These are phyloP conservation scores for Tagetes patula DNA, from an alignment of 129 eudicot species.

Conservation along the genomic window DNA sequence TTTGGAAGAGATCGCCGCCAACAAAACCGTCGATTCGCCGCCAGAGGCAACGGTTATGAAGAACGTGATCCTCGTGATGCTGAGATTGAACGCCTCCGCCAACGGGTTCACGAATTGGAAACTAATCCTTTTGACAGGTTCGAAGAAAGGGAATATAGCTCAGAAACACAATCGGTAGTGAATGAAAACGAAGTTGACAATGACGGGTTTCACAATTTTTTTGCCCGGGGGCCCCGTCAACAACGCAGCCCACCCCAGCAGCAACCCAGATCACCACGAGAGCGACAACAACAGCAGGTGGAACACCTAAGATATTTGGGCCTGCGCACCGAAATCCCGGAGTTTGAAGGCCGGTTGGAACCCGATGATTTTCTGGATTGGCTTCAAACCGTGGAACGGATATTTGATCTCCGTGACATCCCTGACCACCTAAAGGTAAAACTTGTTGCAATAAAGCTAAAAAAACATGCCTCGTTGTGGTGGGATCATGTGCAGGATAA, in stretches of 20 bases:
- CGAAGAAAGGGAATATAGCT: not conserved
- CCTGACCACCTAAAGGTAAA: too few species aligned
- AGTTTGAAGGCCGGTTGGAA: not conserved
- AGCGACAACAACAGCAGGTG: not conserved
- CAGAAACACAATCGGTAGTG: not conserved
- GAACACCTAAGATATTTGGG: not conserved
- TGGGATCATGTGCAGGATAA: not conserved
- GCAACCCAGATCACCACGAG: not conserved
- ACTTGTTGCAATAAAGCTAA: too few species aligned
- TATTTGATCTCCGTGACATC: not conserved
- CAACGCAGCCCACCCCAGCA: not conserved
- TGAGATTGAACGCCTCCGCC: constrained; percentile 2
- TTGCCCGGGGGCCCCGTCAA: not conserved
- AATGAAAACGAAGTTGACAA: not conserved
- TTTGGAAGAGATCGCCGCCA: not conserved
- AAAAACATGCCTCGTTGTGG: too few species aligned
- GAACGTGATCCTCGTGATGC: constrained; percentile 7
- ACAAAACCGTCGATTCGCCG: constrained; percentile 4
- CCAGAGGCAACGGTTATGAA: constrained; percentile 11
- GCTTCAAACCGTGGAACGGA: constrained; percentile 7
- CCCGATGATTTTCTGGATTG: not conserved
- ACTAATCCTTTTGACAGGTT: constrained; percentile 5
- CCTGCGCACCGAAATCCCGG: not conserved
- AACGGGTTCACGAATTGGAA: constrained; percentile 8
- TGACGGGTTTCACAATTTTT: not conserved